A percentile compares a stretch with the other conserved stretches of the same genome.
phyloP scores from a whole-genome alignment of 2,329 filamentous ascomycete genomes.

The Orbilia javanica region DNA sequence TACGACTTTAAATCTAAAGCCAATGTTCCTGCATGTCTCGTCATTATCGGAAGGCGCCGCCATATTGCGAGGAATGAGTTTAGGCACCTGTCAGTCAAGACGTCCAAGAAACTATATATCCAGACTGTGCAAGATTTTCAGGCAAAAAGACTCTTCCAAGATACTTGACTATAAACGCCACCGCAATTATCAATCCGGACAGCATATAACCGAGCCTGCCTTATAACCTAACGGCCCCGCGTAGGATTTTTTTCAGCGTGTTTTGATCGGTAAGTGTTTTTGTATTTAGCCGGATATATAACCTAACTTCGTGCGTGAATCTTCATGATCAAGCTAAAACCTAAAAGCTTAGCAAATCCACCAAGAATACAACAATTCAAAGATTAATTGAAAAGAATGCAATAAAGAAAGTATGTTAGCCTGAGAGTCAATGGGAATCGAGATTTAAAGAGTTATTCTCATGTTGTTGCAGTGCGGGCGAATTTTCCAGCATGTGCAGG shows the following conservation, averaged over 20 bases:
- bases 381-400: not conserved
- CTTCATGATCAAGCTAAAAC: not conserved
- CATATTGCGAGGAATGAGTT: constrained; percentile 21
- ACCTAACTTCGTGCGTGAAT: not conserved
- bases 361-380: not conserved
- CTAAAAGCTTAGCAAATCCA: not conserved
- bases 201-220: constrained; percentile 2
- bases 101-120: constrained; percentile 28
- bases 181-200: constrained; percentile 8
- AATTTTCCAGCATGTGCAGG: not conserved
- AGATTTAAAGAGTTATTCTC: not conserved
- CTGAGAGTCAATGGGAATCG: not conserved
- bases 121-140: constrained; percentile 36
- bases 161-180: constrained; percentile 28
- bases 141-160: constrained; percentile 31
- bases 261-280: constrained; percentile 7
- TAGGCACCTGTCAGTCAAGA: constrained; percentile 41
- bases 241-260: constrained; percentile 14
- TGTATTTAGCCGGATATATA: constrained; percentile 7
- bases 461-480: not conserved
- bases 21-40: constrained; percentile 42
- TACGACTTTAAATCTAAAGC: not conserved
- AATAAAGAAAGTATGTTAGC: not conserved
- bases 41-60: constrained; percentile 49
- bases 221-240: constrained; percentile 21